phyloP scores from a whole-genome alignment of 78 protist species.

The Cyanophora paradoxa region DNA sequence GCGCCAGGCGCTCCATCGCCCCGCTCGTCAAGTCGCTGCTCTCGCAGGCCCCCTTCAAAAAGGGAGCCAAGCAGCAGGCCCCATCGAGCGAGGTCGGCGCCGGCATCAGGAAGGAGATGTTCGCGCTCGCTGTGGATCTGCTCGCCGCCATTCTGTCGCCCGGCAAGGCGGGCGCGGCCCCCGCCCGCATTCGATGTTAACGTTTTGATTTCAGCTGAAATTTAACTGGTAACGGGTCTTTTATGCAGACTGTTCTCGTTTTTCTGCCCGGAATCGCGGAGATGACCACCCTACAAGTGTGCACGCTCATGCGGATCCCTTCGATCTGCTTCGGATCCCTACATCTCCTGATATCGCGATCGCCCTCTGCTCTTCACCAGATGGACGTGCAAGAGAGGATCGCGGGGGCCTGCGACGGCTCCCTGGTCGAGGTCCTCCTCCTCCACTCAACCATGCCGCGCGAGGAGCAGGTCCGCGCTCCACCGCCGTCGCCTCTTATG shows the following conservation, averaged over 20 bases:
- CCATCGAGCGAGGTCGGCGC: not conserved
- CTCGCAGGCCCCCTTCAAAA: not conserved
- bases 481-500: no score
- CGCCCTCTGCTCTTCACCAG: no score
- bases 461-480: no score
- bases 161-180: no score
- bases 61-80: not conserved
- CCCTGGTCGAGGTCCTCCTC: constrained; percentile 1
- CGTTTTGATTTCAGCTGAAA: no score
- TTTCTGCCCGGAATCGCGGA: constrained; percentile 20
- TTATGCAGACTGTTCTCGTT: not conserved
- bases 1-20: not conserved
- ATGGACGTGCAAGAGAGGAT: no score
- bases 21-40: not conserved
- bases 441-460: not conserved
- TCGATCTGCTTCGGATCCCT: no score
- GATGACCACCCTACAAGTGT: not conserved
- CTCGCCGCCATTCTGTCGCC: not conserved
- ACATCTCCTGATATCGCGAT: no score
- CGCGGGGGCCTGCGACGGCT: not conserved
- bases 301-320: no score
- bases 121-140: not conserved
- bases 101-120: not conserved
- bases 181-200: no score
- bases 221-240: no score